A percentile compares a stretch with the other conserved stretches of the same genome.
Evolutionary conservation across 139 green algal genomes (phyloP).

Genomic region (Nannochloris sp.): DNA sequence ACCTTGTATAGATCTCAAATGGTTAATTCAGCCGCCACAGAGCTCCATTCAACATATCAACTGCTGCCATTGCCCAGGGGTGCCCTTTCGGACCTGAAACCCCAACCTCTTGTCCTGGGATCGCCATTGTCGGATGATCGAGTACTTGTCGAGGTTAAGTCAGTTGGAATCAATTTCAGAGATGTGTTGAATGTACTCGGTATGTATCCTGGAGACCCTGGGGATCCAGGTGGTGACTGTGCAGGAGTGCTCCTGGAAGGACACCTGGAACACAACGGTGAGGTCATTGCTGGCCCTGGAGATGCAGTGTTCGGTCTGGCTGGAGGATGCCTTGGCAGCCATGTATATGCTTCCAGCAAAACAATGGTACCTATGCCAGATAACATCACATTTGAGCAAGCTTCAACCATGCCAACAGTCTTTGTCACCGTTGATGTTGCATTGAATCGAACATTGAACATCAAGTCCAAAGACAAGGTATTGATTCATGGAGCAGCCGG

Average conservation of each 20-base stretch:
- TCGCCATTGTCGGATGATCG: background rate
- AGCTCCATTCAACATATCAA: conserved; percentile 16
- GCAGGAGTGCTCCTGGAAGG: conserved; percentile 36
- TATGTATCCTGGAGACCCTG: conserved; percentile 54
- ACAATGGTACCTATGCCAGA: conserved; percentile 59
- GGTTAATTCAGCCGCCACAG: conserved; percentile 5
- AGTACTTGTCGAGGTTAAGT: conserved; percentile 34
- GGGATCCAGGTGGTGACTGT: conserved; percentile 46
- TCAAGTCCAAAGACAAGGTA: conserved; percentile 34
- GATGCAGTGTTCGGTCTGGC: conserved; percentile 72
- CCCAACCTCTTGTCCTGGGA: conserved; percentile 18
- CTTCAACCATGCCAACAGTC: conserved; percentile 63
- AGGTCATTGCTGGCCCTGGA: conserved; percentile 29
- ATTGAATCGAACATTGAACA: conserved; percentile 29
- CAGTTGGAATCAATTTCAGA: conserved; percentile 54
- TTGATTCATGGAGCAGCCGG: conserved; percentile 66
- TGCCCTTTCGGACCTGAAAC: conserved; percentile 42
- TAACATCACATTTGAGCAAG: conserved; percentile 50
- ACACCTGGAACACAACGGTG: background rate
- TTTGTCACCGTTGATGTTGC: conserved; percentile 59
- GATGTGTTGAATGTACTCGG: conserved; percentile 60
- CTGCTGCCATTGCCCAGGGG: conserved; percentile 39
- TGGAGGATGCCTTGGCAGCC: conserved; percentile 53
- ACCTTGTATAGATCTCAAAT: conserved; percentile 8
- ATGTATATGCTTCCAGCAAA: conserved; percentile 46